Evolutionary conservation across 2,329 filamentous ascomycete genomes (phyloP).

Genomic region (Fusarium drepaniforme): DNA sequence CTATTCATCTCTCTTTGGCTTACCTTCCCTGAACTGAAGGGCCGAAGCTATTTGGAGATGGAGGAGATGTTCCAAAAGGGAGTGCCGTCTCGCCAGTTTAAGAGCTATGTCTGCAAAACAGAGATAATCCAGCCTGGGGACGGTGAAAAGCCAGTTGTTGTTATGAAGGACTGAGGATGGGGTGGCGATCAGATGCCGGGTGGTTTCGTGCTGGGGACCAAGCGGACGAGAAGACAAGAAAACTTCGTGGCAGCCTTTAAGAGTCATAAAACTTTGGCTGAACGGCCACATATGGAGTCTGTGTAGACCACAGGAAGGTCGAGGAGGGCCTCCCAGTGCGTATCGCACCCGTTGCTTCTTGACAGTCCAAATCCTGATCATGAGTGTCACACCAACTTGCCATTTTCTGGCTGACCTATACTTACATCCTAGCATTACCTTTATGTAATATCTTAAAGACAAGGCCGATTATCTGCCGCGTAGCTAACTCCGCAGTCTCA

Average conservation of each 20-base stretch:
- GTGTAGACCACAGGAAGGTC: too few relatives aligned
- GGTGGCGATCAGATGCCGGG: neutral
- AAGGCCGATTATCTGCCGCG: constrained; percentile 2
- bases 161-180: neutral
- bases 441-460: too few relatives aligned
- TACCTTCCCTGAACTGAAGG: constrained; percentile 51
- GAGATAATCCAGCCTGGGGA: neutral
- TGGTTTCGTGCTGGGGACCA: neutral
- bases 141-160: neutral
- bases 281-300: too few relatives aligned
- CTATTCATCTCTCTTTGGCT: constrained; percentile 48
- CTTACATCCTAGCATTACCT: too few relatives aligned
- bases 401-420: too few relatives aligned
- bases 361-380: too few relatives aligned
- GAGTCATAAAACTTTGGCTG: too few relatives aligned
- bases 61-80: constrained; percentile 27
- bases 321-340: too few relatives aligned
- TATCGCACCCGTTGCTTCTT: too few relatives aligned
- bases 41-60: constrained; percentile 32
- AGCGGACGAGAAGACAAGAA: neutral
- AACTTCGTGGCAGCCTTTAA: neutral
- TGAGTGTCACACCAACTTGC: too few relatives aligned
- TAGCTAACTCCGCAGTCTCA: neutral
- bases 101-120: constrained; percentile 15
- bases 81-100: constrained; percentile 20